These are phyloP conservation scores for Bombardia bombarda DNA, from an alignment of 495 filamentous ascomycete genomes.

Conservation along the genomic window DNA sequence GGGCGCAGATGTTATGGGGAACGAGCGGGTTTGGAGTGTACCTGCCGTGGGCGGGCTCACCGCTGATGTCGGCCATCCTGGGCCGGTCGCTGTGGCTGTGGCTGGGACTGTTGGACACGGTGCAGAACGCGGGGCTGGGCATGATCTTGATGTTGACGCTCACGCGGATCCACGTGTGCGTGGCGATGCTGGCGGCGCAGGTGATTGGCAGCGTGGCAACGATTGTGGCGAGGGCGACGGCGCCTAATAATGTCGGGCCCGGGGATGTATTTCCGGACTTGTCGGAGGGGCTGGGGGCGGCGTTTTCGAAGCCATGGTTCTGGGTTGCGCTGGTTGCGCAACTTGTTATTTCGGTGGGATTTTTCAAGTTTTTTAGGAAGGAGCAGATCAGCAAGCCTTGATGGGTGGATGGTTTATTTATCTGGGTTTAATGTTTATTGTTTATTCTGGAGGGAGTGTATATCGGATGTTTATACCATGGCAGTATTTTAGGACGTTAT, in stretches of 20 bases:
- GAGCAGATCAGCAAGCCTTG: conserved; percentile 60
- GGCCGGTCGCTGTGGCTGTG: conserved; percentile 51
- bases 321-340: conserved; percentile 54
- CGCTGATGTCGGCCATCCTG: conserved; percentile 37
- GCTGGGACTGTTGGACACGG: conserved; percentile 52
- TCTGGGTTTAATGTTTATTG: not conserved
- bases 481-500: too few relatives aligned
- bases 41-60: conserved; percentile 46
- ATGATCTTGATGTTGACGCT: conserved; percentile 54
- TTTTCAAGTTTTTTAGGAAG: conserved; percentile 56
- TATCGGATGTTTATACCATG: too few relatives aligned
- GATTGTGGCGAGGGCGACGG: conserved; percentile 45
- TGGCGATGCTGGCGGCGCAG: conserved; percentile 44
- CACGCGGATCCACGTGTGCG: conserved; percentile 47
- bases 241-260: conserved; percentile 46
- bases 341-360: conserved; percentile 51
- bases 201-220: conserved; percentile 46
- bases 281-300: conserved; percentile 22
- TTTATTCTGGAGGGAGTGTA: too few relatives aligned
- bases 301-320: conserved; percentile 49
- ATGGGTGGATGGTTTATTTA: not conserved
- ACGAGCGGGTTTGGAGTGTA: conserved; percentile 45
- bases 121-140: conserved; percentile 50
- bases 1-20: conserved; percentile 55
- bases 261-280: conserved; percentile 51